A percentile compares a stretch with the other conserved stretches of the same genome.
Conservation (phyloP, 345 rosid genomes). For the Rhodamnia rubescens region DNA sequence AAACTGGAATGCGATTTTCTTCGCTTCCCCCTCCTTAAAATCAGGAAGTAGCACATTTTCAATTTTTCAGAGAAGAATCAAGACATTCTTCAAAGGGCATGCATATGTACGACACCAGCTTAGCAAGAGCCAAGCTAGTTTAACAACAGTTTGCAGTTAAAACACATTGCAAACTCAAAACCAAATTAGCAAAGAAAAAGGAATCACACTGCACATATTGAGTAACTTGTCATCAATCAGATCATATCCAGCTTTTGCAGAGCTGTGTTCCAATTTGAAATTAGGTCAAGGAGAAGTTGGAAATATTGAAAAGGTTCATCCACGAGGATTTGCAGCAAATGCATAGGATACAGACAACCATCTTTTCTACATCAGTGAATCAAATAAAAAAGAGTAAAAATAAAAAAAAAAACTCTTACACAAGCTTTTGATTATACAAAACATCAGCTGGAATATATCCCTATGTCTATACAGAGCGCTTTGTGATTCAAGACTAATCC, state of each 20-base stretch:
- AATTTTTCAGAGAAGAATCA: constrained; percentile 22
- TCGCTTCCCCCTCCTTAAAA: constrained; percentile 61
- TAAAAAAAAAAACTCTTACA: neutral
- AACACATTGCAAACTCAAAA: neutral
- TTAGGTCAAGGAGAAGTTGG: neutral
- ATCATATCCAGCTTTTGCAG: neutral
- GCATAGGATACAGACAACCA: neutral
- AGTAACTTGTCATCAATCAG: neutral
- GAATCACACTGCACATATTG: neutral
- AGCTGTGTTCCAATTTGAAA: neutral
- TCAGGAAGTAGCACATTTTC: constrained; percentile 10
- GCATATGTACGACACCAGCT: constrained; percentile 1
- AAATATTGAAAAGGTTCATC: neutral
- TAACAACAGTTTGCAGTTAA: neutral
- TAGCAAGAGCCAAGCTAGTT: neutral
- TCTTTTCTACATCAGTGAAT: neutral
- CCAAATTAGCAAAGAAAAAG: neutral
- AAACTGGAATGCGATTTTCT: constrained; percentile 64
- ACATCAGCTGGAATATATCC: neutral
- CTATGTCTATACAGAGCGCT: neutral
- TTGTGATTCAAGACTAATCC: neutral
- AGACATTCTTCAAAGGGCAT: constrained; percentile 3
- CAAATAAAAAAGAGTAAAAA: neutral
- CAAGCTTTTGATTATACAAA: neutral
- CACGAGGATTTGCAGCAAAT: neutral